A percentile compares a stretch with the other conserved stretches of the same genome.
These are phyloP conservation scores for Protomyces arabidopsidicola DNA, from an alignment of 1,139 yeast genomes.

Conservation along the genomic window DNA sequence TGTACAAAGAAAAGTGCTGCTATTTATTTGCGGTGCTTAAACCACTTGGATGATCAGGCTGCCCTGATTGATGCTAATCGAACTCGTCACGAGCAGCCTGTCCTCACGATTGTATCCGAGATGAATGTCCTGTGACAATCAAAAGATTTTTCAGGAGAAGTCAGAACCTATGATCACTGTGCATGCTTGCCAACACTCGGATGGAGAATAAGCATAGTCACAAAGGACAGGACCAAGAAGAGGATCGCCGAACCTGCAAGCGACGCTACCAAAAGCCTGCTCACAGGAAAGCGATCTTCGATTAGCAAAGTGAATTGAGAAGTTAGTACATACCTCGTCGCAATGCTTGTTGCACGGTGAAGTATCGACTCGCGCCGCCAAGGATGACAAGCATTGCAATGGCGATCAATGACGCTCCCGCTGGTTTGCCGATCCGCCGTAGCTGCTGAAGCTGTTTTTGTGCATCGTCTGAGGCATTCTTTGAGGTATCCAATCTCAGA, in stretches of 20 bases:
- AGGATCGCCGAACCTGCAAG: background rate
- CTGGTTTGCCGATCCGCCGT: slow-evolving; percentile 20
- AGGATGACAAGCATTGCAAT: slow-evolving; percentile 18
- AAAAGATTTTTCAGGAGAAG: too few relatives aligned
- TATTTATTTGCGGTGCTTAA: too few relatives aligned
- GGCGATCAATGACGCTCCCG: slow-evolving; percentile 11
- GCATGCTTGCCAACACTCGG: background rate
- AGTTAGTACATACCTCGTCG: background rate
- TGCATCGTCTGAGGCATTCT: background rate
- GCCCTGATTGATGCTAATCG: too few relatives aligned
- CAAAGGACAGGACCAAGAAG: background rate
- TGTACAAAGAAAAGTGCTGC: too few relatives aligned
- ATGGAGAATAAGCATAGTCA: background rate
- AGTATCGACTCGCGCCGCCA: slow-evolving; percentile 11
- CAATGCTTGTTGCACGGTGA: slow-evolving; percentile 15
- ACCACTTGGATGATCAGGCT: too few relatives aligned
- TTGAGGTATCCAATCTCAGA: slow-evolving; percentile 9
- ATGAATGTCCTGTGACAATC: too few relatives aligned
- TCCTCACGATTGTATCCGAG: too few relatives aligned
- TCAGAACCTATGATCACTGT: background rate
- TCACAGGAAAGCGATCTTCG: background rate
- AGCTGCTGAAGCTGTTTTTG: slow-evolving; percentile 1
- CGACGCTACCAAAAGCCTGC: background rate
- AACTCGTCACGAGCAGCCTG: too few relatives aligned
- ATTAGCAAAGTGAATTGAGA: background rate